Evolutionary conservation across 202 grass and related monocot species (phyloP), one percentile per base, ranked within the genome.

Genomic region (Bolboschoenoplectus hybrid): DNA sequence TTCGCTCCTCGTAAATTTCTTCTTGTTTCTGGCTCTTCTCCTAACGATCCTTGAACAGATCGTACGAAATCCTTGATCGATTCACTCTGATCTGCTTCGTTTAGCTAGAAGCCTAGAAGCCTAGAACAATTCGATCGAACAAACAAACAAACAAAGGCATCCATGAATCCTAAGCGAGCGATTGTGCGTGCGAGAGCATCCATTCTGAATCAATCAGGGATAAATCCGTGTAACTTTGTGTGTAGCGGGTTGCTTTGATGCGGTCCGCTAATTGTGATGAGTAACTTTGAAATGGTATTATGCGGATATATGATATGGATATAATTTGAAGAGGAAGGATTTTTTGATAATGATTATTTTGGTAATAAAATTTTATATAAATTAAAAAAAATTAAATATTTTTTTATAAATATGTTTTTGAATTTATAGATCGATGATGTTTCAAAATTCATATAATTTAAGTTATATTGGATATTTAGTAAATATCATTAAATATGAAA

Each of bases 51-150:
- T 60, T 44, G 32, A 32, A 81, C 34, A 81, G 50, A 81, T 58
- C 26, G 14, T 81, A 62, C 14, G 34, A 74, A 50, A 50, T 20
- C 70, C 32, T 46, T n/a, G 45, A 74, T 51, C 70, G 70, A 8
- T 74, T 50, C 70, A 32, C 70, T 44, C 8, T n/a, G 70, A 74
- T 74, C 70, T 74, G 45, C 70, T 50, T 49, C 45, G 70, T 74
- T 50, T 13, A 78, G 74, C 74, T 56, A 38, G 26, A 26, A 26
- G 26, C 26, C 26, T 26, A 26, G 26, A 26, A 26, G 26, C 26
- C 26, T 26, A 26, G 51, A 57, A 53, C 74, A 56, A 56, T 56
- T 77, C 2, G 73, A 77, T 26, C 26, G 26, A 26, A 26, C 26
- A 26, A 26, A 26, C 26, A 26, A 26, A 26, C 26, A 26, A 26